Conservation (phyloP, 179 eudicot genomes). For the Gypsophila paniculata region DNA sequence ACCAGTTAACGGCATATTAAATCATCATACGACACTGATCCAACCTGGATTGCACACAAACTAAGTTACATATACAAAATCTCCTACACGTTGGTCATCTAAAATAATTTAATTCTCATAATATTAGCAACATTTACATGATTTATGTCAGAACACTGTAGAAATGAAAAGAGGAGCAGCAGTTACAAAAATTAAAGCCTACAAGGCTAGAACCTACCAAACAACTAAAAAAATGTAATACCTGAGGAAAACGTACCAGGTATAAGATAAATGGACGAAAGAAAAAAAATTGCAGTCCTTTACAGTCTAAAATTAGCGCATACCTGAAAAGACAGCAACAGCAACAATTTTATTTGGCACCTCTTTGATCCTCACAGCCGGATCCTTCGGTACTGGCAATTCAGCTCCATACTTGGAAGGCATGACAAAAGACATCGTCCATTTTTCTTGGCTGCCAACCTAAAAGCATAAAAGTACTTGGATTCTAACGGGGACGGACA, state of each 20-base stretch:
- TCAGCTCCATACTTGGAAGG: slow-evolving; percentile 86
- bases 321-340: slow-evolving; percentile 87
- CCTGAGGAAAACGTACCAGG: background rate
- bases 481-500: background rate
- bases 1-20: no score
- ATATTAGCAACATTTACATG: slow-evolving; percentile 12
- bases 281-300: background rate
- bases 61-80: background rate
- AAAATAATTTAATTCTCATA: background rate
- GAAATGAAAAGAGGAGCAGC: background rate
- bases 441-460: slow-evolving; percentile 51
- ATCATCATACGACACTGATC: no score
- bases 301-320: background rate
- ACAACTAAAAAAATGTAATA: background rate
- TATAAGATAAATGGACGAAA: background rate
- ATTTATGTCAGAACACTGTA: background rate
- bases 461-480: slow-evolving; percentile 16
- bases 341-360: slow-evolving; percentile 72
- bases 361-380: slow-evolving; percentile 76
- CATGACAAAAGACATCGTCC: slow-evolving; percentile 97
- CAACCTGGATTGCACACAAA: background rate
- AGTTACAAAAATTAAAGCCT: background rate
- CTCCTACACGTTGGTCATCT: background rate
- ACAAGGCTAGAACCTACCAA: background rate
- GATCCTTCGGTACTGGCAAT: slow-evolving; percentile 80